Evolutionary conservation across 2,329 filamentous ascomycete species (phyloP).

Genomic region (Podosphaera leucotricha): DNA sequence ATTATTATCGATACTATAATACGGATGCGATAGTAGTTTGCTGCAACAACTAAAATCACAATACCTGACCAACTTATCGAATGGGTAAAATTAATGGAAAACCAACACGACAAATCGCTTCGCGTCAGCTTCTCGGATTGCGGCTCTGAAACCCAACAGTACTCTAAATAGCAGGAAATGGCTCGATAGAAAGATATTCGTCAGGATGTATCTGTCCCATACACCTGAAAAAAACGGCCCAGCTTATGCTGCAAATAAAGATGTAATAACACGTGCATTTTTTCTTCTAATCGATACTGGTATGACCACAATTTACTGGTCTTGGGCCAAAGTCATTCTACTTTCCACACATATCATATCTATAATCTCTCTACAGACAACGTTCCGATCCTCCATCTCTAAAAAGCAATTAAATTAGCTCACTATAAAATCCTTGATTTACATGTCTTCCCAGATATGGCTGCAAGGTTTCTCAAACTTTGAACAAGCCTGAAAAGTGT

Average conservation of each 20-base stretch:
- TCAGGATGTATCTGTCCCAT: neutral
- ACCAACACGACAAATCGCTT: neutral
- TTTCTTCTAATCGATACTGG: too few species aligned
- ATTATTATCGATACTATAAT: neutral
- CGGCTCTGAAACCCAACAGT: neutral
- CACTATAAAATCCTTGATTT: neutral
- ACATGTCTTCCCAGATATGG: neutral
- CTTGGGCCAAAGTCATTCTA: too few species aligned
- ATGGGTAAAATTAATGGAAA: neutral
- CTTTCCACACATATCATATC: too few species aligned
- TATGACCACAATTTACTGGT: too few species aligned
- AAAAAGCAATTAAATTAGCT: neutral
- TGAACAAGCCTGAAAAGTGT: neutral
- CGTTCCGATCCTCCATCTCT: conserved; percentile 22
- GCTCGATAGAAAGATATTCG: neutral
- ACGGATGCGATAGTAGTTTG: neutral
- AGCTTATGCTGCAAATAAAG: neutral
- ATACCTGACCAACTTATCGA: neutral
- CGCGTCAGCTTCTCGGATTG: neutral
- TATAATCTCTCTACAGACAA: too few species aligned
- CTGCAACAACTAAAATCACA: neutral
- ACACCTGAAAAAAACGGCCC: neutral
- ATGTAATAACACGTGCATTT: neutral
- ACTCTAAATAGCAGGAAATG: neutral
- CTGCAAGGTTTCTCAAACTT: neutral